Evolutionary conservation across 352 stramenopile genomes (phyloP).

Genomic region (Globisporangium sylvaticum): DNA sequence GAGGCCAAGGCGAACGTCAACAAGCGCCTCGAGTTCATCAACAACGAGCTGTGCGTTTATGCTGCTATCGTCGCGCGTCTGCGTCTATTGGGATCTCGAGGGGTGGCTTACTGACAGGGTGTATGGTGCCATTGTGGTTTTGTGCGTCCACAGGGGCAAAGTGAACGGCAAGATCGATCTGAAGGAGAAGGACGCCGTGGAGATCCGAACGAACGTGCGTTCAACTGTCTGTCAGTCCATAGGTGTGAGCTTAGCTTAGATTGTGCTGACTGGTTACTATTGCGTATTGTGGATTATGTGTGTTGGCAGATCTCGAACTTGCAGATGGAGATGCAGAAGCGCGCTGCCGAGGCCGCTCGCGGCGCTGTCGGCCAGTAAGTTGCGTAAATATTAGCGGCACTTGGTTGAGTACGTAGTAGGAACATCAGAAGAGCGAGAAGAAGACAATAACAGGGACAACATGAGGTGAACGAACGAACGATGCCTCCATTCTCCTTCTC

Average conservation of each 20-base stretch:
- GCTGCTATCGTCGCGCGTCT: not conserved
- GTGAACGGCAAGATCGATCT: conserved; percentile 83
- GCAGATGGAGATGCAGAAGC: conserved; percentile 89
- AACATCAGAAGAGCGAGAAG: not conserved
- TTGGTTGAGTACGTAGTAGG: not conserved
- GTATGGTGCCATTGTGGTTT: not conserved
- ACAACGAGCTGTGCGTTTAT: conserved; percentile 83
- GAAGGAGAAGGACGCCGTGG: conserved; percentile 89
- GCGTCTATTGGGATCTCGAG: not conserved
- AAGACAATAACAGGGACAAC: not conserved
- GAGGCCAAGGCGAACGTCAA: conserved; percentile 94
- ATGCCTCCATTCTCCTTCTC: conserved; percentile 2
- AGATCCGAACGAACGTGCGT: conserved; percentile 83
- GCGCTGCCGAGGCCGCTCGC: conserved; percentile 69
- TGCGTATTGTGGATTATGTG: conserved; percentile 4
- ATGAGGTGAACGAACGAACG: not conserved
- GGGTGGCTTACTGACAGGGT: not conserved
- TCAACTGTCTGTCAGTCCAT: not conserved
- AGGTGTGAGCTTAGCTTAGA: not conserved
- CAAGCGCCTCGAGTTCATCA: conserved; percentile 96
- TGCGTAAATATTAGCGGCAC: not conserved
- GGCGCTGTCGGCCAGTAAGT: conserved; percentile 37
- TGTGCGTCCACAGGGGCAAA: conserved; percentile 53
- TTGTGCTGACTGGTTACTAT: not conserved
- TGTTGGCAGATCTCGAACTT: conserved; percentile 74